These are phyloP conservation scores for Stipa capillata DNA, from an alignment of 176 grass and related monocot species.

Conservation along the genomic window DNA sequence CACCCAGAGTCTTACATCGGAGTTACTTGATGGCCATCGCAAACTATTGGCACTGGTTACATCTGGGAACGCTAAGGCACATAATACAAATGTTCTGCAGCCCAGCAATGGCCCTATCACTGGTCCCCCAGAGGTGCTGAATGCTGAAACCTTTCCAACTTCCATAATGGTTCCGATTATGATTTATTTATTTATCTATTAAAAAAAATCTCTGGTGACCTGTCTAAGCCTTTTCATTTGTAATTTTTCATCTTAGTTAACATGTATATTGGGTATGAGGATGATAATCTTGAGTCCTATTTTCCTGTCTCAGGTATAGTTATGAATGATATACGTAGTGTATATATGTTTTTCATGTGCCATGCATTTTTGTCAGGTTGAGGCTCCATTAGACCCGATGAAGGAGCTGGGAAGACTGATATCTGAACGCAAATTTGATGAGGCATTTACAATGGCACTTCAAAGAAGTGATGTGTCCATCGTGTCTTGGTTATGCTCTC, in stretches of 20 bases:
- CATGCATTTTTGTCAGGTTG: constrained; percentile 37
- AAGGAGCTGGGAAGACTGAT: constrained; percentile 80
- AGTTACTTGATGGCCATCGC: constrained; percentile 79
- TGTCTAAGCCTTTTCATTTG: neutral
- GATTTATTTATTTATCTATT: too few relatives aligned
- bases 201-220: neutral
- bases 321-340: neutral
- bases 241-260: neutral
- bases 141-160: neutral
- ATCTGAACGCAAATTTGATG: constrained; percentile 77
- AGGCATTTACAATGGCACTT: constrained; percentile 94
- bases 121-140: constrained; percentile 53
- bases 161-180: too few relatives aligned
- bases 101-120: constrained; percentile 64
- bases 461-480: constrained; percentile 92
- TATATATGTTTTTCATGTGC: neutral
- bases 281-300: neutral
- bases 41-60: constrained; percentile 74
- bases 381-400: constrained; percentile 74
- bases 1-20: constrained; percentile 68
- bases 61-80: constrained; percentile 51
- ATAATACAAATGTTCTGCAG: constrained; percentile 47
- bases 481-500: constrained; percentile 92
- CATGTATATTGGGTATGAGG: neutral
- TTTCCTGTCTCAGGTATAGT: neutral